phyloP scores from a whole-genome alignment of 352 stramenopile genomes.

The Globisporangium canariense region DNA sequence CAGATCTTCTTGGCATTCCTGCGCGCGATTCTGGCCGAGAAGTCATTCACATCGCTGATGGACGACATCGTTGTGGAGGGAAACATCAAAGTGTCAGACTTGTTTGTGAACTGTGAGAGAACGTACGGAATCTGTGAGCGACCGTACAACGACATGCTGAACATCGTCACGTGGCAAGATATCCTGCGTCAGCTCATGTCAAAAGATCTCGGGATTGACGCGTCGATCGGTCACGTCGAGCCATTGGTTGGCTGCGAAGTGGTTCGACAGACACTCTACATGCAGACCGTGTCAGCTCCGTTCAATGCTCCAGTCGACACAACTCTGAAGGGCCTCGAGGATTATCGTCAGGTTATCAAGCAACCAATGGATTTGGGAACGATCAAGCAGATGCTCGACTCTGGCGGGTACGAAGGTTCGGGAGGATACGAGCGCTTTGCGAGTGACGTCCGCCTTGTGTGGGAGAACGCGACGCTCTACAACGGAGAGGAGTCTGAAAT shows the following conservation, averaged over 20 bases:
- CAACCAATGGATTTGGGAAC: slow-evolving; percentile 90
- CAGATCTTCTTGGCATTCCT: slow-evolving; percentile 77
- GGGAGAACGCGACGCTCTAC: slow-evolving; percentile 78
- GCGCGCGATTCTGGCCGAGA: slow-evolving; percentile 66
- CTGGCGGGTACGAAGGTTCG: slow-evolving; percentile 62
- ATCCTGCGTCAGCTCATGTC: slow-evolving; percentile 81
- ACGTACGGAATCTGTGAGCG: slow-evolving; percentile 78
- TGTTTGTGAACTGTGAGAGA: slow-evolving; percentile 66
- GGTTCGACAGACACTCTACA: slow-evolving; percentile 77
- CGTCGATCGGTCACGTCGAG: slow-evolving; percentile 68
- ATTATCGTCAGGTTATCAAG: slow-evolving; percentile 87
- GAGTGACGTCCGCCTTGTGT: slow-evolving; percentile 77
- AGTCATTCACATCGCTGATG: slow-evolving; percentile 72
- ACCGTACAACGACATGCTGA: slow-evolving; percentile 65
- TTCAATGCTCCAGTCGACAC: slow-evolving; percentile 86
- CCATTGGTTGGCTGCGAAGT: slow-evolving; percentile 77
- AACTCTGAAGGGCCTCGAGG: slow-evolving; percentile 70
- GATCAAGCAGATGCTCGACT: slow-evolving; percentile 75
- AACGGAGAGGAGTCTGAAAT: slow-evolving; percentile 81
- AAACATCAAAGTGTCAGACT: slow-evolving; percentile 75
- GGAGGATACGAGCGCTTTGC: slow-evolving; percentile 64
- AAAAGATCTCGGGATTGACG: slow-evolving; percentile 72
- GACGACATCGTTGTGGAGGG: slow-evolving; percentile 79
- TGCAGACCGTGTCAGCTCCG: slow-evolving; percentile 71
- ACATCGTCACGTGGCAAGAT: slow-evolving; percentile 81